Evolutionary conservation across 176 grass and related monocot genomes (phyloP).

Genomic region (Alloteropsis semialata): DNA sequence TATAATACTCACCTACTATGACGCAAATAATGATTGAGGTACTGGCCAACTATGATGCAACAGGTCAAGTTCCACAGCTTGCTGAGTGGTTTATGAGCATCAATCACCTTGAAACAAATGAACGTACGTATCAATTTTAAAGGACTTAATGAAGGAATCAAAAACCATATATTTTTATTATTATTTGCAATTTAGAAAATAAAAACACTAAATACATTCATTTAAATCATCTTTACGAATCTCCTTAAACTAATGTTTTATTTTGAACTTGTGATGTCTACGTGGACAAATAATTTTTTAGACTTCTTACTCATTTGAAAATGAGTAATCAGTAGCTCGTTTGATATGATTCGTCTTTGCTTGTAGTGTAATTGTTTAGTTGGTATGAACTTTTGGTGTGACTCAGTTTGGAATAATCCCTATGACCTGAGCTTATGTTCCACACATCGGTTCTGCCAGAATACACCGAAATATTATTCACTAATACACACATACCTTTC

Average conservation of each 20-base stretch:
- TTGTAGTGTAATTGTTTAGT: not conserved
- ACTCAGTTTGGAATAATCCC: not conserved
- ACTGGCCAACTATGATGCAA: not conserved
- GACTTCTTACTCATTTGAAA: not conserved
- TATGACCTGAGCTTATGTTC: not conserved
- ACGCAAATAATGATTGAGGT: too few relatives aligned
- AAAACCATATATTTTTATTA: not conserved
- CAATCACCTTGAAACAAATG: conserved; percentile 39
- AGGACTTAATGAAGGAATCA: conserved; percentile 59
- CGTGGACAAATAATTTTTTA: not conserved
- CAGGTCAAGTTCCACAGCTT: conserved; percentile 80
- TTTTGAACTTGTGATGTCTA: not conserved
- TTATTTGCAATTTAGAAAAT: not conserved
- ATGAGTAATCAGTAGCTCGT: not conserved
- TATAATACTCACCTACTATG: not conserved
- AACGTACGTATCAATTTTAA: conserved; percentile 52
- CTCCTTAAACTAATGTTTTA: not conserved
- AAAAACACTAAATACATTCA: not conserved
- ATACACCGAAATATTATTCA: not conserved
- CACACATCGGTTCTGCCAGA: not conserved
- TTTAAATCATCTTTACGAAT: too few relatives aligned
- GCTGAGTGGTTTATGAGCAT: conserved; percentile 59
- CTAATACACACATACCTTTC: too few relatives aligned
- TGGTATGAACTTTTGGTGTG: not conserved
- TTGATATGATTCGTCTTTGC: too few relatives aligned